Evolutionary conservation across 1,284 basidiomycete species (phyloP).

Genomic region (Singerocomus inundabilis): DNA sequence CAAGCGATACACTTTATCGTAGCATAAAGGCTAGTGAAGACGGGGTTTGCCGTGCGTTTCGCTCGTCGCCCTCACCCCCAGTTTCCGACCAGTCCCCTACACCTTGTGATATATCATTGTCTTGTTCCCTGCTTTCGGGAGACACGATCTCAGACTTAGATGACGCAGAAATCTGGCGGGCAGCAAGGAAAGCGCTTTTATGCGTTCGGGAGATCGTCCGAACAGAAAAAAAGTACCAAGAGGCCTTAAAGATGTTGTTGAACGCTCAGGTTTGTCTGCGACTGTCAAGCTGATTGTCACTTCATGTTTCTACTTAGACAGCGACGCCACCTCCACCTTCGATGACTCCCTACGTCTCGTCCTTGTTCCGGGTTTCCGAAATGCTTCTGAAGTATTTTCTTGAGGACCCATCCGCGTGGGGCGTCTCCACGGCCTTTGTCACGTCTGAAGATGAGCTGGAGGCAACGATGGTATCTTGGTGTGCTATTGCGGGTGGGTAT

Average conservation of each 20-base stretch:
- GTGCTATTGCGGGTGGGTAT: slow-evolving; percentile 57
- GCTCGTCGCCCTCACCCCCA: not conserved
- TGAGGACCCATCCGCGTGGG: slow-evolving; percentile 59
- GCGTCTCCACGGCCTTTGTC: slow-evolving; percentile 59
- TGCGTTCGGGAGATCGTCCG: slow-evolving; percentile 60
- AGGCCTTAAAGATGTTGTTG: slow-evolving; percentile 46
- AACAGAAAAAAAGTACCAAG: slow-evolving; percentile 63
- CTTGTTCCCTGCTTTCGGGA: slow-evolving; percentile 3
- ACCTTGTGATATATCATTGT: not conserved
- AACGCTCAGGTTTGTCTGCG: slow-evolving; percentile 37
- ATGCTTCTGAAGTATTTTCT: slow-evolving; percentile 47
- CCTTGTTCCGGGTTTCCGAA: slow-evolving; percentile 49
- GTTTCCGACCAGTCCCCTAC: not conserved
- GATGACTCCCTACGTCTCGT: slow-evolving; percentile 51
- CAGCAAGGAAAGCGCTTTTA: slow-evolving; percentile 56
- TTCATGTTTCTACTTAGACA: slow-evolving; percentile 29
- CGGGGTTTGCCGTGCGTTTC: not conserved
- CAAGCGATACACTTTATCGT: not conserved
- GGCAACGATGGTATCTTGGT: slow-evolving; percentile 59
- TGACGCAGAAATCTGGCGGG: slow-evolving; percentile 47
- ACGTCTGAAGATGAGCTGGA: slow-evolving; percentile 53
- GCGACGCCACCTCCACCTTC: slow-evolving; percentile 48
- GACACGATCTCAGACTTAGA: slow-evolving; percentile 22
- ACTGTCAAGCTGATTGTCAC: not conserved
- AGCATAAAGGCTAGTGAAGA: not conserved